Evolutionary conservation across 331 rosid genomes (phyloP).

Genomic region (Dryas integrifolia): DNA sequence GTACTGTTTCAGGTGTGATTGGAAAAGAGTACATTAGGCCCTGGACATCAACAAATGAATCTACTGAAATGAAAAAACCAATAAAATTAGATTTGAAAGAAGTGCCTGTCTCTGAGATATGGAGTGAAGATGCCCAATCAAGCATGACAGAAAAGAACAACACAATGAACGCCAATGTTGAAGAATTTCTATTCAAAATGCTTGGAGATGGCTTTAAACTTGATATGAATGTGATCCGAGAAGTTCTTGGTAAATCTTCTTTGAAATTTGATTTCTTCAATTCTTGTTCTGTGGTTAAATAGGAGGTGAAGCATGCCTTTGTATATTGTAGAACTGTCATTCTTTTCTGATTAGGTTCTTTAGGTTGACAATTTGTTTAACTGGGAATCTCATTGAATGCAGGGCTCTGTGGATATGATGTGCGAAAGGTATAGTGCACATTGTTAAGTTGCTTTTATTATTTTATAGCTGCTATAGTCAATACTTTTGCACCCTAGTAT

Average conservation of each 20-base stretch:
- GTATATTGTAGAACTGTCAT: not conserved
- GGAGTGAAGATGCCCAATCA: constrained; percentile 27
- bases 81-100: constrained; percentile 24
- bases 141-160: constrained; percentile 11
- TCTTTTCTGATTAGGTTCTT: not conserved
- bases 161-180: constrained; percentile 15
- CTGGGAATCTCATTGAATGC: constrained; percentile 19
- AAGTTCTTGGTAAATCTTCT: constrained; percentile 39
- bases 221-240: constrained; percentile 31
- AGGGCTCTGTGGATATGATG: constrained; percentile 44
- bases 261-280: not conserved
- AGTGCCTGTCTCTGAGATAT: constrained; percentile 19
- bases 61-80: constrained; percentile 27
- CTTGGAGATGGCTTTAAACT: constrained; percentile 43
- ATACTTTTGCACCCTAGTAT: not conserved
- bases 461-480: not conserved
- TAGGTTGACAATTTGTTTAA: constrained; percentile 17
- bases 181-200: constrained; percentile 37
- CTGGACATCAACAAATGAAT: constrained; percentile 14
- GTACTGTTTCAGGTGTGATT: constrained; percentile 37
- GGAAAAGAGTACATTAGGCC: constrained; percentile 31
- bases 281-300: not conserved
- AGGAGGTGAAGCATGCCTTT: not conserved
- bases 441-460: constrained; percentile 5
- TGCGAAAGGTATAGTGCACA: constrained; percentile 29